These are phyloP conservation scores for Aureobasidium melanogenum DNA, from an alignment of 2,329 filamentous ascomycete genomes.

Conservation along the genomic window DNA sequence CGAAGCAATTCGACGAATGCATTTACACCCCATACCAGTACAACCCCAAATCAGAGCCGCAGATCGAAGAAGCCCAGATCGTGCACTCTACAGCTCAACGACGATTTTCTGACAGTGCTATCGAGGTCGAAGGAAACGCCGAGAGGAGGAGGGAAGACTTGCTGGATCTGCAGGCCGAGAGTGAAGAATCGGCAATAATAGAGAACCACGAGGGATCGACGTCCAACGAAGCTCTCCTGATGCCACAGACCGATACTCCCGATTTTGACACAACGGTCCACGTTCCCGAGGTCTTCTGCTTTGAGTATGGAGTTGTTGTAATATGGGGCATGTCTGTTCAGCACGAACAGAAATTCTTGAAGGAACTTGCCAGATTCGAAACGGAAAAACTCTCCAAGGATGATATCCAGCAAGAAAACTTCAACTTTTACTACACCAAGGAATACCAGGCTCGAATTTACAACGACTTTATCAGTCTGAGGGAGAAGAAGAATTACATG, in stretches of 20 bases:
- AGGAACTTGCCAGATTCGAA: conserved; percentile 91
- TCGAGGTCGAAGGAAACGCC: conserved; percentile 52
- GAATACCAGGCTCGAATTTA: conserved; percentile 98
- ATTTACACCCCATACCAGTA: conserved; percentile 94
- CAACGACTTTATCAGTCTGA: conserved; percentile 95
- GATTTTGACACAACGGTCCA: conserved; percentile 85
- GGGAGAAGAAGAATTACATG: conserved; percentile 96
- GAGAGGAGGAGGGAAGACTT: conserved; percentile 27
- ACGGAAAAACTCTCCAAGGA: conserved; percentile 79
- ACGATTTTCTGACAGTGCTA: conserved; percentile 63
- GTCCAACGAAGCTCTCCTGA: conserved; percentile 22
- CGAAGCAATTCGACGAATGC: conserved; percentile 94
- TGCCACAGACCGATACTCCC: conserved; percentile 32
- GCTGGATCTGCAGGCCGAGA: conserved; percentile 23
- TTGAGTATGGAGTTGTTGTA: conserved; percentile 94
- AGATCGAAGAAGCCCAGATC: conserved; percentile 20
- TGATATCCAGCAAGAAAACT: conserved; percentile 90
- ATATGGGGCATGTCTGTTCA: conserved; percentile 96
- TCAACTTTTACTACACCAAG: conserved; percentile 98
- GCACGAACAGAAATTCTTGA: conserved; percentile 84
- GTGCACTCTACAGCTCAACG: conserved; percentile 41
- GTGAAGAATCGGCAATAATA: background rate
- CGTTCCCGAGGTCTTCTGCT: conserved; percentile 89
- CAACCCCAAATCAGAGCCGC: conserved; percentile 28
- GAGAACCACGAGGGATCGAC: conserved; percentile 13